These are phyloP conservation scores for Mycena sanguinolenta DNA, from an alignment of 768 basidiomycete species.

Conservation along the genomic window DNA sequence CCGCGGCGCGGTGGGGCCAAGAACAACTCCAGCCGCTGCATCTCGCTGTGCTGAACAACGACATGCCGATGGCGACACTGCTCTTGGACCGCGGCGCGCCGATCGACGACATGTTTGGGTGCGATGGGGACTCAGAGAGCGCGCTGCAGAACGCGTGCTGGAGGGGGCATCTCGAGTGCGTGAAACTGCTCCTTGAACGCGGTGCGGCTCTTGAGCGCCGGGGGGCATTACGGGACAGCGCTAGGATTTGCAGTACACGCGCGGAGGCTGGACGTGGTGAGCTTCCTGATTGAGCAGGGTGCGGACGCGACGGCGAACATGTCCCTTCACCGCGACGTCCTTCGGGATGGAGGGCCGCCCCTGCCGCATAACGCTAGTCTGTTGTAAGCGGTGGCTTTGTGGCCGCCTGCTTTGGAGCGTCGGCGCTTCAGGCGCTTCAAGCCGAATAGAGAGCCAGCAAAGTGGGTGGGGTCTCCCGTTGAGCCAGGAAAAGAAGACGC, in stretches of 20 bases:
- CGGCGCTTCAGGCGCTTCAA: too few species aligned
- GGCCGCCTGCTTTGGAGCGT: too few species aligned
- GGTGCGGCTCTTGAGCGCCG: background rate
- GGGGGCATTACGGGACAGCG: conserved; percentile 9
- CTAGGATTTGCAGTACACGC: conserved; percentile 16
- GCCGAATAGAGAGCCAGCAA: too few species aligned
- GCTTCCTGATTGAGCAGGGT: conserved; percentile 14
- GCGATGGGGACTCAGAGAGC: background rate
- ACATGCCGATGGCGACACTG: conserved; percentile 11
- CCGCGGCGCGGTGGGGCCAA: background rate
- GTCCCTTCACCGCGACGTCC: too few species aligned
- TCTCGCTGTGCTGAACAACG: background rate
- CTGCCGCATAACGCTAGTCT: background rate
- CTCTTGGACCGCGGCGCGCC: conserved; percentile 11
- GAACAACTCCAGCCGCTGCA: conserved; percentile 6
- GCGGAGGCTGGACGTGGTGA: background rate
- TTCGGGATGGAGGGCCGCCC: too few species aligned
- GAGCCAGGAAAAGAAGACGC: too few species aligned
- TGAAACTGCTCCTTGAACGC: conserved; percentile 3
- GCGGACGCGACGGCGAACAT: conserved; percentile 17
- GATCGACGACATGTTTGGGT: background rate
- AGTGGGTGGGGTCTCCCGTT: too few species aligned
- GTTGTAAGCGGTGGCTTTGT: background rate
- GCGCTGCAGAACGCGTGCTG: conserved; percentile 5
- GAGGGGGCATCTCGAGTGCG: conserved; percentile 2